Evolutionary conservation across 2,329 filamentous ascomycete genomes (phyloP), one percentile per base, ranked within the genome.

Genomic region (Reticulascus tulasneorum): DNA sequence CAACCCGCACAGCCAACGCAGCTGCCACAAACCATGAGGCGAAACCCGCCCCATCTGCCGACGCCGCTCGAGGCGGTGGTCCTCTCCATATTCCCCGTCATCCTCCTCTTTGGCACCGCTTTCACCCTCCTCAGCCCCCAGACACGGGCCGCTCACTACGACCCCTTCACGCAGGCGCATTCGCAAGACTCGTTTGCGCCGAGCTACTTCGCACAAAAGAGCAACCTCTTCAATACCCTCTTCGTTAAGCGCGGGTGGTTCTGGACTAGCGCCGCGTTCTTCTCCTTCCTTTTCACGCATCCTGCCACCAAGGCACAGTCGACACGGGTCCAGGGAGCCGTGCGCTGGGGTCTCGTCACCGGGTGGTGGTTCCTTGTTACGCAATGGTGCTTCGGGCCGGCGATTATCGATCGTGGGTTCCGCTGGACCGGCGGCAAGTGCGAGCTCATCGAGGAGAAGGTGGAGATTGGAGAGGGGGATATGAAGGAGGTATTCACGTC

Each of bases 171-270:
- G 17, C 84, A 89, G 54, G 75, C 83, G 10, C 83, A 86, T 61
- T 61, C 69, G 4, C 71, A 69, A 29, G 63, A 67, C 60, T 55
- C 60, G 25, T 59, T 70, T 5, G 77, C 83, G 33, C 86, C 86
- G 3, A 83, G 75, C 56, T 98, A 97, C 69, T 98, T 98, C 59
- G 91, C 93, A 29, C 84, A 84, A 51, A 98, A 98, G 64, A 75
- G 80, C 59, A 98, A 98, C 65, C 51, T 96, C 34, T 85, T 97
- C 75, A 98, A 98, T 58, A 62, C 85, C 29, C 76, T 89, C 52
- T 98, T 97, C 55, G 93, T 98, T 53, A 98, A 98, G 71, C 73
- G 86, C 35, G 91, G 91, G 43, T 98, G 93, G 93, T 76, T 82
- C 32, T 98, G 93, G 93, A 81, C 87, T 20, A 89, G 86, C 0